A percentile compares a stretch with the other conserved stretches of the same genome.
phyloP scores from a whole-genome alignment of 176 grass and related monocot species.

The Ananas comosus region DNA sequence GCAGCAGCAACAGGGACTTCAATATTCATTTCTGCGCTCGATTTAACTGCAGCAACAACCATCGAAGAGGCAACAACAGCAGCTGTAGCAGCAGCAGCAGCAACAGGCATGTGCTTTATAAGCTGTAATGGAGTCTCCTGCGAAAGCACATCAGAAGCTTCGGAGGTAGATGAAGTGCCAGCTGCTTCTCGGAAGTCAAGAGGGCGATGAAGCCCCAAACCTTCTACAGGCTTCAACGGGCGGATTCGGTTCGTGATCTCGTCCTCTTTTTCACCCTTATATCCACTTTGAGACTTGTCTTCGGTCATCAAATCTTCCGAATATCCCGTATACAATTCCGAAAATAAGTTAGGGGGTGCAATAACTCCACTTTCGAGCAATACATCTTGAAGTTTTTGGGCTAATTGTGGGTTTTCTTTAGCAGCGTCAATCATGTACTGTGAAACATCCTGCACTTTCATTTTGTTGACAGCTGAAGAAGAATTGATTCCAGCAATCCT shows the following conservation, averaged over 20 bases:
- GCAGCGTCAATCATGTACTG: slow-evolving; percentile 99
- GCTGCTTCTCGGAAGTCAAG: slow-evolving; percentile 10
- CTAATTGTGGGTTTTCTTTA: slow-evolving; percentile 93
- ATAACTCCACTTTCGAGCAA: slow-evolving; percentile 92
- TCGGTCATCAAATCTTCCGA: slow-evolving; percentile 33
- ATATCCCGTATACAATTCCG: slow-evolving; percentile 67
- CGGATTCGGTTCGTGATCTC: slow-evolving; percentile 45
- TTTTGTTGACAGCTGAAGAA: slow-evolving; percentile 50
- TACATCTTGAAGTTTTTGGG: slow-evolving; percentile 85
- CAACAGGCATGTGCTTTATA: slow-evolving; percentile 60
- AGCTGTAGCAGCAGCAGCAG: slow-evolving; percentile 94
- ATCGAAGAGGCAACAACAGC: slow-evolving; percentile 94
- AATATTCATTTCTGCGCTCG: slow-evolving; percentile 64
- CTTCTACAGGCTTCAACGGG: slow-evolving; percentile 47
- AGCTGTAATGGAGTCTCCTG: slow-evolving; percentile 10
- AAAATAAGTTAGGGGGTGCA: slow-evolving; percentile 86
- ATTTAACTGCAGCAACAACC: slow-evolving; percentile 88
- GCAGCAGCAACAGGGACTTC: slow-evolving; percentile 79
- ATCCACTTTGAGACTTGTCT: slow-evolving; percentile 14
- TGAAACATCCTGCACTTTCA: slow-evolving; percentile 97
- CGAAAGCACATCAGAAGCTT: slow-evolving; percentile 8
- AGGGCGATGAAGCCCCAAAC: slow-evolving; percentile 27
- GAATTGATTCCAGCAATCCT: slow-evolving; percentile 30
- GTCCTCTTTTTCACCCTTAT: slow-evolving; percentile 38
- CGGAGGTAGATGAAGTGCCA: neutral